Percentiles rank a stretch among this genome's conserved stretches.
Evolutionary conservation across 2,329 filamentous ascomycete species (phyloP).

Genomic region (Berkeleyomyces rouxiae): DNA sequence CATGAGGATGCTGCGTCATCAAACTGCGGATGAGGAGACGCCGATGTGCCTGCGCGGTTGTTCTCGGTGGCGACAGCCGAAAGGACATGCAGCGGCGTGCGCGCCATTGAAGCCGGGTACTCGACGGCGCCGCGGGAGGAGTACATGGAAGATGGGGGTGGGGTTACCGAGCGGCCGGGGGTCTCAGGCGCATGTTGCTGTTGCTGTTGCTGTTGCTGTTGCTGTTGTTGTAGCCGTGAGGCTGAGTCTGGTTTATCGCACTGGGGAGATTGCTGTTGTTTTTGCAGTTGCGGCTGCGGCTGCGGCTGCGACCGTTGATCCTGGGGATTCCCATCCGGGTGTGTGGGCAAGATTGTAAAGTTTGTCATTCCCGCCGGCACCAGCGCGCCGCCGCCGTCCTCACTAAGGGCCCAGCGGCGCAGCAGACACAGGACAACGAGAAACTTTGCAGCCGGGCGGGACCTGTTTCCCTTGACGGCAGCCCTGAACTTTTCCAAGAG

Average conservation of each 20-base stretch:
- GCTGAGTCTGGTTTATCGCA: too few species aligned
- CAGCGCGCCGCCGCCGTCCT: background rate
- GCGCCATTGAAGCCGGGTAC: background rate
- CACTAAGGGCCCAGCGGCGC: constrained; percentile 44
- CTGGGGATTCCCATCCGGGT: too few species aligned
- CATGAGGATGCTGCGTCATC: background rate
- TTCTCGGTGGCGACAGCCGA: constrained; percentile 8
- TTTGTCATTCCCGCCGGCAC: background rate
- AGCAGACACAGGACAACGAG: constrained; percentile 54
- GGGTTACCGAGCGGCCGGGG: background rate
- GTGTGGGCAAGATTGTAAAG: background rate
- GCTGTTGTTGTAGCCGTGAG: background rate
- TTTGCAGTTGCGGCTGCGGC: too few species aligned
- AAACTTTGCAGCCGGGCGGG: constrained; percentile 52
- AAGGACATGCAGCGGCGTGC: constrained; percentile 11
- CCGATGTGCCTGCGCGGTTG: background rate
- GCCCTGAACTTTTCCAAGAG: constrained; percentile 51
- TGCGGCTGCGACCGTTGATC: too few species aligned
- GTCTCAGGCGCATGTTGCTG: background rate
- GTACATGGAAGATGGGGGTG: background rate
- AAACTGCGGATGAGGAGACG: background rate
- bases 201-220: constrained; percentile 12
- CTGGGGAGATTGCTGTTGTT: too few species aligned
- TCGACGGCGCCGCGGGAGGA: background rate
- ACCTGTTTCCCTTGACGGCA: constrained; percentile 45